A percentile compares a stretch with the other conserved stretches of the same genome.
Evolutionary conservation across 2,329 filamentous ascomycete species (phyloP).

Genomic region (Colletotrichum sp.): DNA sequence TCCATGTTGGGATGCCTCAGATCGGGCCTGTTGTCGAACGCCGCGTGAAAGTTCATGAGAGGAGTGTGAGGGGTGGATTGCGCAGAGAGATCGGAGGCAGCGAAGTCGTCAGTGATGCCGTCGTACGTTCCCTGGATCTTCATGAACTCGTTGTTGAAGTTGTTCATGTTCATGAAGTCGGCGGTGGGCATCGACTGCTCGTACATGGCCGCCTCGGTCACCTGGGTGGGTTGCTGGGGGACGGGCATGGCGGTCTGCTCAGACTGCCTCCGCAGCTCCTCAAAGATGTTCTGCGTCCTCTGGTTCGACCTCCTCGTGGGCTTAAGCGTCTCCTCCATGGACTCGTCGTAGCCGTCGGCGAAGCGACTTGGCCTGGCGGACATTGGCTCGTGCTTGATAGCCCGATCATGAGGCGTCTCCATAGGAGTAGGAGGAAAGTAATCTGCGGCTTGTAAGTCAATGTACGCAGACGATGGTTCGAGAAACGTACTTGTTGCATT

Average conservation of each 20-base stretch:
- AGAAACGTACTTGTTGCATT: conserved; percentile 61
- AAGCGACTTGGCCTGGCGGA: conserved; percentile 52
- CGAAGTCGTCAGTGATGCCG: conserved; percentile 36
- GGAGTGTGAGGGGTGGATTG: conserved; percentile 58
- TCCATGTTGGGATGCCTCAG: conserved; percentile 32
- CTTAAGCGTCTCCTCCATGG: conserved; percentile 71
- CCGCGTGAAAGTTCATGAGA: conserved; percentile 47
- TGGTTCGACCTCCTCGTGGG: conserved; percentile 50
- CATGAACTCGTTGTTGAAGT: conserved; percentile 49
- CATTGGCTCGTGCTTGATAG: conserved; percentile 43
- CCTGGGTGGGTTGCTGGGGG: conserved; percentile 14
- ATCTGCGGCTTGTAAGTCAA: conserved; percentile 43
- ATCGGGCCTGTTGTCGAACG: conserved; percentile 50
- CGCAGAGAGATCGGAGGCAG: conserved; percentile 54
- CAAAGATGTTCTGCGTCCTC: conserved; percentile 58
- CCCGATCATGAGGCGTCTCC: conserved; percentile 62
- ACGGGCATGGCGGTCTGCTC: conserved; percentile 50
- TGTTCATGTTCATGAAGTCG: conserved; percentile 62
- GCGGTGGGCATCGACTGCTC: conserved; percentile 57
- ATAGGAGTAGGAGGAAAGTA: conserved; percentile 73
- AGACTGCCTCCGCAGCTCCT: conserved; percentile 62
- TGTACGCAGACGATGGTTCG: too few species aligned
- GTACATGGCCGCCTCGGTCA: conserved; percentile 45
- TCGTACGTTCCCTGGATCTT: conserved; percentile 42
- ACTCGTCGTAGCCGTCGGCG: conserved; percentile 66